Evolutionary conservation across 805 yeast species (phyloP).

Genomic region (Lachancea dasiensis): DNA sequence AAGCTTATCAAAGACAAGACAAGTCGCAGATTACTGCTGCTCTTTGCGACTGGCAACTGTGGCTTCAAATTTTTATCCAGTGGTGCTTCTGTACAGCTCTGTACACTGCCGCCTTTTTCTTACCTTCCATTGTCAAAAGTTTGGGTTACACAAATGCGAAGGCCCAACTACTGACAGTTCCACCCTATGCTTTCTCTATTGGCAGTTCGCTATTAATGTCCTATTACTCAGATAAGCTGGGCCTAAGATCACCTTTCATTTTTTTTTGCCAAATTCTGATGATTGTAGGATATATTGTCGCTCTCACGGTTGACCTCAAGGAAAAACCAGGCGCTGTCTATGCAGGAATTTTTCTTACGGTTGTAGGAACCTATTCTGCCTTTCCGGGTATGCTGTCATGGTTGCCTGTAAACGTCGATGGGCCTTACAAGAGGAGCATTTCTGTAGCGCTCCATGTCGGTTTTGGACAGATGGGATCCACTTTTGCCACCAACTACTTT

Average conservation of each 20-base stretch:
- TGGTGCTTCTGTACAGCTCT: constrained; percentile 39
- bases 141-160: constrained; percentile 22
- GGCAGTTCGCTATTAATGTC: constrained; percentile 24
- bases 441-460: too few relatives aligned
- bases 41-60: constrained; percentile 34
- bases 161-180: constrained; percentile 39
- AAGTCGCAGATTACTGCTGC: constrained; percentile 33
- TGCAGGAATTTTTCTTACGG: too few relatives aligned
- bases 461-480: too few relatives aligned
- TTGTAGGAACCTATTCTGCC: too few relatives aligned
- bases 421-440: too few relatives aligned
- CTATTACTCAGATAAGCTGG: constrained; percentile 26
- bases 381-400: too few relatives aligned
- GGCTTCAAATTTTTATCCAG: constrained; percentile 35
- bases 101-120: constrained; percentile 40
- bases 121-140: constrained; percentile 36
- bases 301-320: constrained; percentile 29
- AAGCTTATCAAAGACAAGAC: constrained; percentile 21
- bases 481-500: too few relatives aligned
- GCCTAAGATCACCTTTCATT: constrained; percentile 32
- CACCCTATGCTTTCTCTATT: constrained; percentile 35
- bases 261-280: constrained; percentile 25
- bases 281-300: constrained; percentile 32
- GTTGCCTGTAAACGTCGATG: too few relatives aligned
- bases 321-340: too few relatives aligned